These are phyloP conservation scores for Vaccinium vitisidaea DNA, from an alignment of 148 eudicot species.

Conservation along the genomic window DNA sequence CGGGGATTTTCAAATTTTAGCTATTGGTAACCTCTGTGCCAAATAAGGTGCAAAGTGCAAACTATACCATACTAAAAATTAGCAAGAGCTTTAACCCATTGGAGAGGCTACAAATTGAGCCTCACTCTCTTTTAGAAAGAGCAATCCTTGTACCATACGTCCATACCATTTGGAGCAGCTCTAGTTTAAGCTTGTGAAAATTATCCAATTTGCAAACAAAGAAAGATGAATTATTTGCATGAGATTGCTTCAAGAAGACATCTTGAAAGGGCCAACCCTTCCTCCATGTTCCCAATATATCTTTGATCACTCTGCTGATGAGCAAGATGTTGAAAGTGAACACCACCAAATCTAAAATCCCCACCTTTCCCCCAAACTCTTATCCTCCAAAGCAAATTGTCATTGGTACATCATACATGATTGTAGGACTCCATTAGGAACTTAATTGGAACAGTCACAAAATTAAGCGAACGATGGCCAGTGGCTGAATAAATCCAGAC, in stretches of 20 bases:
- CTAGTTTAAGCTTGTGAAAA: background rate
- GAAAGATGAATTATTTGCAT: background rate
- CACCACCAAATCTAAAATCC: background rate
- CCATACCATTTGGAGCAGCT: background rate
- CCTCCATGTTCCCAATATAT: background rate
- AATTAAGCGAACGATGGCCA: background rate
- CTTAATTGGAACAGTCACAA: background rate
- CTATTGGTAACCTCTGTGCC: background rate
- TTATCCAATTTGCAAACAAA: background rate
- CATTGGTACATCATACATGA: background rate
- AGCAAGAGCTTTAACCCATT: background rate
- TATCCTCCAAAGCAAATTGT: background rate
- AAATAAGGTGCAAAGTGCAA: background rate
- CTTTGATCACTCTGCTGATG: background rate
- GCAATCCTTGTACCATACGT: background rate
- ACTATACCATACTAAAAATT: background rate
- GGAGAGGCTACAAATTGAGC: background rate
- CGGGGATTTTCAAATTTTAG: background rate
- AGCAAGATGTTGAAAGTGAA: background rate
- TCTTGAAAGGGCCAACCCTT: background rate
- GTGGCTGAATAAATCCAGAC: background rate
- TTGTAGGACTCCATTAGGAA: background rate
- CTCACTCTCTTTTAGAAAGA: background rate
- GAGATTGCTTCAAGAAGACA: background rate
- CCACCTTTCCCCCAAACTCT: background rate